Evolutionary conservation across 148 eudicot species (phyloP).

Genomic region (Rhododendron mucronatum): DNA sequence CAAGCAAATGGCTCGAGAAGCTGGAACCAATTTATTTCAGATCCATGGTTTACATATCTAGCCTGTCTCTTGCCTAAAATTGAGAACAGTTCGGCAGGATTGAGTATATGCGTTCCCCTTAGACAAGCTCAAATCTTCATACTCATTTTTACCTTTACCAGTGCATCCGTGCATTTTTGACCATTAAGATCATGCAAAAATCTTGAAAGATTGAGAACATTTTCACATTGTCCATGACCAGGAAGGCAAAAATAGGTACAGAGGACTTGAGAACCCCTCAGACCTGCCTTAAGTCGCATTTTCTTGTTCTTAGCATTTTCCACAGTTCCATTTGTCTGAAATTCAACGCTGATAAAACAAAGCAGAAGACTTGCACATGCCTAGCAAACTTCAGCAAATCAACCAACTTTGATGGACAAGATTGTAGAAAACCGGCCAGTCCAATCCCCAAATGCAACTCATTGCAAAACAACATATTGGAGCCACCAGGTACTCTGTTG

Average conservation of each 20-base stretch:
- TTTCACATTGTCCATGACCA: background rate
- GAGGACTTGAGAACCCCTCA: background rate
- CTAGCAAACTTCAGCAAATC: background rate
- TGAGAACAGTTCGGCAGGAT: background rate
- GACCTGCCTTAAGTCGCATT: background rate
- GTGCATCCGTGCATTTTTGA: background rate
- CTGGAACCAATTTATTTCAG: background rate
- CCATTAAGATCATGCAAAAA: background rate
- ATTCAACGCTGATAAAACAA: background rate
- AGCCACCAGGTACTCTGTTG: background rate
- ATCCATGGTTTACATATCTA: background rate
- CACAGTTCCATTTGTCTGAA: background rate
- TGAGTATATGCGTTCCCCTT: background rate
- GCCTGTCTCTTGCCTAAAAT: background rate
- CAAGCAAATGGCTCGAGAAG: background rate
- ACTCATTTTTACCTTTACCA: background rate
- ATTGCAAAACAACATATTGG: background rate
- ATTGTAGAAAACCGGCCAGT: background rate
- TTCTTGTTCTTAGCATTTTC: background rate
- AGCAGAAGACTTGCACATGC: background rate
- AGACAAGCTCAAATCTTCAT: background rate
- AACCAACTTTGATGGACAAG: background rate
- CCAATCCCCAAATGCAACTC: background rate
- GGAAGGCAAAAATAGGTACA: background rate
- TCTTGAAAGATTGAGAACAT: background rate